Base-by-base conservation (phyloP, 164 flowering plant genomes). In the Magnolia officinalis region DNA sequence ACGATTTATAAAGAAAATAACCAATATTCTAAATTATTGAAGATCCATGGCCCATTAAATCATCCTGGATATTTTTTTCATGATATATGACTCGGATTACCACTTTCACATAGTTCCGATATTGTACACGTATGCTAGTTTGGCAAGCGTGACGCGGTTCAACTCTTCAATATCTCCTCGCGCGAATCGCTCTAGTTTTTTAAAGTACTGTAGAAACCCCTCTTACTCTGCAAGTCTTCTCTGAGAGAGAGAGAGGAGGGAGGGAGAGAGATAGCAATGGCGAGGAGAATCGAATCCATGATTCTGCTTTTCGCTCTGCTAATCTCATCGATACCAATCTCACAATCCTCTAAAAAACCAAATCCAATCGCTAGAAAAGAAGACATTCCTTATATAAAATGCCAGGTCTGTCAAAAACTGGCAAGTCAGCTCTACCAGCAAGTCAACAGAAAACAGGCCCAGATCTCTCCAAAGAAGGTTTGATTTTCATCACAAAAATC, bases 391-490 rank as follows among this genome's bases (percentile, higher is more conserved):
- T 93, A 70, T 80, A 93, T 95, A 29, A 91, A 86, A 80, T 95
- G 98, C 75, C 97, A 92, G 71, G 96, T 96, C 9, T 96, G 99
- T 80, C 87, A 96, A 75, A 89, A 86, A 77, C 81, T 96, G 16
- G 95, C 94, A 0, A 37, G 82, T 1, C 85, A 90, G 78, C 72
- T 94, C 70, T 77, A 85, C 84, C 77, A 81, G 0, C 98, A 86
- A 80, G 93, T 92, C 24, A 78, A 86, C 78, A 85, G 83, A 70
- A 93, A 93, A 79, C 82, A 87, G 77, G 82, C 85, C 71, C 78
- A 89, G 84, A 88, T 92, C 85, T 86, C 90, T 21, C 98, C 97
- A 26, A 95, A 90, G 82, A 90, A 90, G 95, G 98, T 93, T 21
- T 21, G 45, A 37, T 55, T 75, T 77, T 52, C 68, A 16, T 16